phyloP scores from a whole-genome alignment of 2,329 filamentous ascomycete species.

The Colletotrichum melonis region DNA sequence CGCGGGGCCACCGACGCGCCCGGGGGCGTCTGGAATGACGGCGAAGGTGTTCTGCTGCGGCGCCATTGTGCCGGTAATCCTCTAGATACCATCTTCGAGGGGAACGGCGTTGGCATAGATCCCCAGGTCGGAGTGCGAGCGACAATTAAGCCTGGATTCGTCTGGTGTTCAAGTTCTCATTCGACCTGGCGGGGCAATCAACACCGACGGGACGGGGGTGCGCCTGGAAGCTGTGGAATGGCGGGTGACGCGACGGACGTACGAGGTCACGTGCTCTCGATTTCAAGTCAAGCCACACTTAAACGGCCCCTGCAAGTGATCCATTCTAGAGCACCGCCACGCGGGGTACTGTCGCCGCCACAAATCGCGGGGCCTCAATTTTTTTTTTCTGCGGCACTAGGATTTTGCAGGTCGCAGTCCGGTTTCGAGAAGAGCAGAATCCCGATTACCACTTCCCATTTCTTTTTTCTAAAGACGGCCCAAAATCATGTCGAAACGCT shows the following conservation, averaged over 20 bases:
- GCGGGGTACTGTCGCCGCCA: constrained; percentile 32
- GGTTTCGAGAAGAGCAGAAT: neutral
- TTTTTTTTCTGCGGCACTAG: constrained; percentile 22
- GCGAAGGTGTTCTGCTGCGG: constrained; percentile 56
- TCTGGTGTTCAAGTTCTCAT: neutral
- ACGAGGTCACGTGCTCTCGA: neutral
- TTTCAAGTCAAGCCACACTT: neutral
- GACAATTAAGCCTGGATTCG: neutral
- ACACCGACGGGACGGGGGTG: constrained; percentile 1
- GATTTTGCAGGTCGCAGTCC: constrained; percentile 11
- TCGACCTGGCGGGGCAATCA: constrained; percentile 26
- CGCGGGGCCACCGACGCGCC: constrained; percentile 37
- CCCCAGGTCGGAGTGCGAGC: neutral
- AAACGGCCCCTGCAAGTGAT: neutral
- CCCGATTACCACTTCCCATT: neutral
- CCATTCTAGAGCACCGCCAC: constrained; percentile 18
- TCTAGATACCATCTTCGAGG: constrained; percentile 16
- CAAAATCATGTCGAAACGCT: constrained; percentile 68
- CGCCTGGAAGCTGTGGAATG: neutral
- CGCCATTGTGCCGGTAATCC: constrained; percentile 44
- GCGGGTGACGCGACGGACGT: constrained; percentile 17
- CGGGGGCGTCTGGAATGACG: constrained; percentile 50
- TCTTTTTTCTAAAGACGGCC: neutral
- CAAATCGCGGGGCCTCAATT: constrained; percentile 34
- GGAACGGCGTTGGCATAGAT: neutral